Evolutionary conservation across 164 flowering plant genomes (phyloP), one percentile per base, ranked within the genome.

Genomic region (Stephania cephalantha): DNA sequence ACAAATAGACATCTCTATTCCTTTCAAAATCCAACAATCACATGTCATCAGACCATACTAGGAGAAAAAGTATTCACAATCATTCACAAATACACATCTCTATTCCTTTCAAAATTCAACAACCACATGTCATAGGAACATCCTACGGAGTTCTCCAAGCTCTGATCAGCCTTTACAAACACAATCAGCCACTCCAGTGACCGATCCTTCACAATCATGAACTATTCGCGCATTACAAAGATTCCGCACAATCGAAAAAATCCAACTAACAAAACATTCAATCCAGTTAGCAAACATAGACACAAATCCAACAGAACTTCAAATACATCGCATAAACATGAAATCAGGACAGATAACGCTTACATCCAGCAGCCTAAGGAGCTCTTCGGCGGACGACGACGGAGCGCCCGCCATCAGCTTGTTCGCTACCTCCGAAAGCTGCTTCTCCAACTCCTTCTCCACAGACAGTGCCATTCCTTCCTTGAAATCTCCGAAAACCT

Each of bases 341-440:
- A 53, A n/a, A 30, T 53, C 6, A 20, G 22, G 22, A 17, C 66
- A 53, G n/a, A 5, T 35, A 50, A 29, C 17, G 30, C 84, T 80
- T 86, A 88, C 94, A 72, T 90, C 88, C 11, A 90, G 86, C 55
- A 82, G 81, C 12, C 58, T 4, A 1, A 85, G 81, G 65, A 88
- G 87, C 63, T 86, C 89, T 42, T 86, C 83, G 48, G 74, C 76
- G 4, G 83, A 79, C 10, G 85, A 76, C 0, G 90, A 87, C 61
- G 87, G 86, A 2, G 71, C 71, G 17, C 86, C 85, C 3, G 71
- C 71, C 17, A 82, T 78, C 10, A 90, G 90, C 30, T 18, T 71
- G 15, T 73, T 83, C 50, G 90, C 94, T 77, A 76, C 84, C 66
- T 85, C 88, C 61, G 77, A 44, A 4, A 90, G 86, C 85, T 78